phyloP scores from a whole-genome alignment of 2,329 filamentous ascomycete genomes.

The Hypoxylon sp. region DNA sequence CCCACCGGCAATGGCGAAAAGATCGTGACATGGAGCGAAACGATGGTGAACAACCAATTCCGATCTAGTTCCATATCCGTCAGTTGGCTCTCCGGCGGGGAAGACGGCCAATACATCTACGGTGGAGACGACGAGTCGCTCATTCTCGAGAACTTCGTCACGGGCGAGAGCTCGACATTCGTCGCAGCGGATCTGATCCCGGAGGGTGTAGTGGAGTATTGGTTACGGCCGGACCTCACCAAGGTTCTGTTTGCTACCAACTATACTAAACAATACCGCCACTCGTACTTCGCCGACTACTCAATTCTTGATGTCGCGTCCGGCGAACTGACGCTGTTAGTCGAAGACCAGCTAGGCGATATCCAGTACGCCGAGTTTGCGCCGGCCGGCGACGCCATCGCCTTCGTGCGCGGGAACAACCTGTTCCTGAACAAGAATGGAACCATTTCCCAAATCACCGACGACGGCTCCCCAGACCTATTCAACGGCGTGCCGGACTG shows the following conservation, averaged over 20 bases:
- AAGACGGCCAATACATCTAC: conserved; percentile 72
- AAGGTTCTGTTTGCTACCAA: conserved; percentile 73
- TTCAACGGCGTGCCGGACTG: conserved; percentile 76
- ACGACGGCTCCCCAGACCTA: conserved; percentile 68
- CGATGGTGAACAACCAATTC: conserved; percentile 61
- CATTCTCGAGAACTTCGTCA: conserved; percentile 71
- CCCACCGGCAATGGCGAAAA: conserved; percentile 67
- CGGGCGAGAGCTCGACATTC: conserved; percentile 67
- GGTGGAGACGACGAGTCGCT: conserved; percentile 63
- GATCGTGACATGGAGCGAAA: conserved; percentile 71
- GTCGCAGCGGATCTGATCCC: conserved; percentile 69
- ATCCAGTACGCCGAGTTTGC: conserved; percentile 75
- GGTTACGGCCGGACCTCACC: conserved; percentile 69
- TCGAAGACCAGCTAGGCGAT: conserved; percentile 70
- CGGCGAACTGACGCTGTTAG: conserved; percentile 65
- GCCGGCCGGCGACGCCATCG: conserved; percentile 68
- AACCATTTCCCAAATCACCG: conserved; percentile 67
- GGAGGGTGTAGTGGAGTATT: conserved; percentile 66
- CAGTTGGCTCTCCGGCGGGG: conserved; percentile 68
- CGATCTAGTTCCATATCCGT: conserved; percentile 61
- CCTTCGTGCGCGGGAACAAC: conserved; percentile 75
- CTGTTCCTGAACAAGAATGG: conserved; percentile 69
- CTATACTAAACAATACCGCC: conserved; percentile 74
- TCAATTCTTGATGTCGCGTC: conserved; percentile 71
- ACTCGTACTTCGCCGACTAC: conserved; percentile 77